phyloP scores from a whole-genome alignment of 805 yeast genomes.

The Suhomyces sp. region DNA sequence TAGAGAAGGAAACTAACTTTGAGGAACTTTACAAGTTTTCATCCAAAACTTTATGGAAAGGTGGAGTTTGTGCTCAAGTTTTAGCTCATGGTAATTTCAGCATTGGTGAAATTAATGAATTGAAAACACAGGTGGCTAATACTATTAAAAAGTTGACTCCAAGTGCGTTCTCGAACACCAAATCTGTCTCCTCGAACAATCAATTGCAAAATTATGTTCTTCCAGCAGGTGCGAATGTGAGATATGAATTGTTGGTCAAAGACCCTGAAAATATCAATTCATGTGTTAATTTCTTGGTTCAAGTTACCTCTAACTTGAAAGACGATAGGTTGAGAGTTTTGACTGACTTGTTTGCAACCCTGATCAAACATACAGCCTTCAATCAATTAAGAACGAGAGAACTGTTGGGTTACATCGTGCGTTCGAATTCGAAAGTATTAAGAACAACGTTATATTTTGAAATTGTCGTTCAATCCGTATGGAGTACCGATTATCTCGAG shows the following conservation, averaged over 20 bases:
- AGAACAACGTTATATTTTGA: constrained; percentile 74
- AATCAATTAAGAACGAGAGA: constrained; percentile 88
- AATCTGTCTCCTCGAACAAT: constrained; percentile 15
- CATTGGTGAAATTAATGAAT: constrained; percentile 45
- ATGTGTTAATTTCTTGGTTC: constrained; percentile 76
- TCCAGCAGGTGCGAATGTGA: constrained; percentile 37
- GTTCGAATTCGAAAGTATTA: constrained; percentile 66
- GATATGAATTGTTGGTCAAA: constrained; percentile 50
- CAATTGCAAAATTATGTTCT: constrained; percentile 40
- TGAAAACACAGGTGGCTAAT: constrained; percentile 3
- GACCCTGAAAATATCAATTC: constrained; percentile 79
- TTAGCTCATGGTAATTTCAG: constrained; percentile 72
- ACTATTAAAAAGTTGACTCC: constrained; percentile 25
- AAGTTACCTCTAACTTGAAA: constrained; percentile 47
- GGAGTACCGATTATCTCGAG: constrained; percentile 70
- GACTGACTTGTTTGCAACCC: constrained; percentile 67
- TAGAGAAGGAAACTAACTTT: constrained; percentile 42
- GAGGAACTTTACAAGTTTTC: constrained; percentile 52
- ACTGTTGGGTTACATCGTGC: constrained; percentile 93
- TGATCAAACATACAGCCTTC: constrained; percentile 85
- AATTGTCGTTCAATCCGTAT: constrained; percentile 81
- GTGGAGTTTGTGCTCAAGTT: constrained; percentile 67
- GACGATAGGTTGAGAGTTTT: constrained; percentile 40
- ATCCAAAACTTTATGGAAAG: constrained; percentile 44
- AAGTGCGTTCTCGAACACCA: constrained; percentile 31